A percentile compares a stretch with the other conserved stretches of the same genome.
Evolutionary conservation across 164 flowering plant species (phyloP).

Genomic region (Stephania yunnanensis): DNA sequence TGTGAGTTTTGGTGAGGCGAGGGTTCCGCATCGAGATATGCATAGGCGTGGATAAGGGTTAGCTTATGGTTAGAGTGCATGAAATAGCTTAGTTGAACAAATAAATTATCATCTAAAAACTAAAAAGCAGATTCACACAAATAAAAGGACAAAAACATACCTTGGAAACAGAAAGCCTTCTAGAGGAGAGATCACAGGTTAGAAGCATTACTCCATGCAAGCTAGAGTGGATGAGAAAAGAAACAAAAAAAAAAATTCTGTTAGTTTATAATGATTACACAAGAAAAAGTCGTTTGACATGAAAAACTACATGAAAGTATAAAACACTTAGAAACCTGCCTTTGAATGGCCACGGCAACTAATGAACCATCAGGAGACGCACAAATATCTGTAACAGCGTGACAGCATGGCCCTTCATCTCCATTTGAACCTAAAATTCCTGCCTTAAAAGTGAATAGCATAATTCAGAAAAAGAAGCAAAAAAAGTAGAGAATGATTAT

Average conservation of each 20-base stretch:
- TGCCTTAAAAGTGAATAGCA: slow-evolving; percentile 42
- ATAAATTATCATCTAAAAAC: no score
- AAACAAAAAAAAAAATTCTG: not conserved
- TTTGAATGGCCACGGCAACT: slow-evolving; percentile 72
- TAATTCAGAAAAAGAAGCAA: not conserved
- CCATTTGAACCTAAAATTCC: slow-evolving; percentile 43
- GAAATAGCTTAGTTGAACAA: no score
- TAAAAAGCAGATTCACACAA: no score
- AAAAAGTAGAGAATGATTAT: not conserved
- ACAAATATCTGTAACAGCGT: slow-evolving; percentile 65
- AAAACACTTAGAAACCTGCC: slow-evolving; percentile 35
- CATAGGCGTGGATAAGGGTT: no score
- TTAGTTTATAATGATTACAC: slow-evolving; percentile 7
- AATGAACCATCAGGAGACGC: slow-evolving; percentile 50
- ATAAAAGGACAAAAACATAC: slow-evolving; percentile 21
- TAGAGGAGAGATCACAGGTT: slow-evolving; percentile 46
- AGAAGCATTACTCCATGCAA: slow-evolving; percentile 64
- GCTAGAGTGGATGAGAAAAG: slow-evolving; percentile 27
- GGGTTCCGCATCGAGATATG: no score
- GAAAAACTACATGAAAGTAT: not conserved
- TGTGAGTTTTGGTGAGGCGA: no score
- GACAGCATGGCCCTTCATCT: slow-evolving; percentile 30
- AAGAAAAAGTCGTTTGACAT: not conserved
- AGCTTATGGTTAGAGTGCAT: no score
- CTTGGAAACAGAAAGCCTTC: slow-evolving; percentile 52